Evolutionary conservation across 2,329 filamentous ascomycete species (phyloP), one percentile per base, ranked within the genome.

Genomic region (Sordariomycetes sp.): DNA sequence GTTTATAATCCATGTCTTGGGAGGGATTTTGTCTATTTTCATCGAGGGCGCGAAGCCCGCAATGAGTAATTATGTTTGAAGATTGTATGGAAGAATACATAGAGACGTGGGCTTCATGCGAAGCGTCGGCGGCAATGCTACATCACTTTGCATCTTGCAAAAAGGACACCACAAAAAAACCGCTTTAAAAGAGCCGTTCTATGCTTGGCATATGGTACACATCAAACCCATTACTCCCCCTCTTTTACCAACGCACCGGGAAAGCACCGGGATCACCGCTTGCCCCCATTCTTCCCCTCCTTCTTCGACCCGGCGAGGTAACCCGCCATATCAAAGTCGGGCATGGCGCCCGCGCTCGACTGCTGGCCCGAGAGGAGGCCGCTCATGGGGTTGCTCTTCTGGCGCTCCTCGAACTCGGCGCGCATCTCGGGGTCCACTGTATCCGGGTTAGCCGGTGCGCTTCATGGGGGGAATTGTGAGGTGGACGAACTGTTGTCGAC

Each of bases 381-480:
- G 61, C 78, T 79, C 64, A 92, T 76, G 1, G 88, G 83, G 63
- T 83, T 86, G 62, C 83, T 82, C 74, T 91, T 90, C 71, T 94
- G 90, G 67, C 90, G 87, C 67, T 90, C 89, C 70, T 97, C 91
- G 69, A 94, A 96, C 70, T 97, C 94, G 65, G 89, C 90, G 66
- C 86, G 86, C 74, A 90, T 88, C 72, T 99, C 94, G n/a, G 90
- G 90, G 70, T 97, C 94, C 92, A 99, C 92, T 97, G 66, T 11
- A 28, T 18, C 12, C 18, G 24, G 18, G 46, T 24, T 50, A 46
- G 40, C 40, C 22, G 11, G 20, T 20, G 18, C 40, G 40, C 16
- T 16, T 43, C 18, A 4, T 37, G 37, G 37, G 12, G 3, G 14
- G 37, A 11, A 43, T 43, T 14, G 37, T 14, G 37, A 11, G 43